Base-by-base conservation (phyloP, 495 filamentous ascomycete species). In the Copromyces sp. region DNA sequence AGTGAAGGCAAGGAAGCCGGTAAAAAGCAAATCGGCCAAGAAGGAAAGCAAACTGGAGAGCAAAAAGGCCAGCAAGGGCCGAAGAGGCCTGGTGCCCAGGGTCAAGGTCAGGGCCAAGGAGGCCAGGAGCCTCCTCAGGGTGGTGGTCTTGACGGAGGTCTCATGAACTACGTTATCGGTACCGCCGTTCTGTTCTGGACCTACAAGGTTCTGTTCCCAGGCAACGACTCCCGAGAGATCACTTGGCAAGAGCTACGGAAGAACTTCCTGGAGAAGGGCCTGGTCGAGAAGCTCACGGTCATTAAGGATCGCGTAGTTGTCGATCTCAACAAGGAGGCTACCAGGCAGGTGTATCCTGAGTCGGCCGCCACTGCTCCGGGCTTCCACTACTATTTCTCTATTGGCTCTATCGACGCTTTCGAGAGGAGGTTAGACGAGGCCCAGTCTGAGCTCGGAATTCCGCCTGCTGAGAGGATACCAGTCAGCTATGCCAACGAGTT, bases 221-320 rank as follows among this genome's bases (percentile, higher is more conserved):
- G 70, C 20, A 75, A 73, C 59, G 69, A 37, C 16, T 75, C 78
- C n/a, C 78, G 78, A 39, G 94, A 98, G 76, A 97, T 99, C 73
- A 98, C 95, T 53, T 99, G 94, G 93, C 95, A 99, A 84, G 96
- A 98, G 81, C 92, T 98, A 80, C 86, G 90, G 61, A 92, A 89
- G 74, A 94, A 93, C 45, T 98, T 96, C 85, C 86, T 99, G 65
- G 94, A 98, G 80, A 97, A 95, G 83, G 95, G 95, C 47, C 86
- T 99, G 68, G 96, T 99, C 35, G 92, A 98, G 82, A 97, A 92
- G 85, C 86, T 99, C 80, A 90, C 96, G 59, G 83, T 95, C 73
- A 91, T 93, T 71, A 83, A 86, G 70, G 89, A 88, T 73, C 84
- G 86, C 37, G 95, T 98, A 61, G 88, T 90, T 53, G 94, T 98